Conservation (phyloP, 2,329 filamentous ascomycete genomes). For the Botrytis paeoniae region DNA sequence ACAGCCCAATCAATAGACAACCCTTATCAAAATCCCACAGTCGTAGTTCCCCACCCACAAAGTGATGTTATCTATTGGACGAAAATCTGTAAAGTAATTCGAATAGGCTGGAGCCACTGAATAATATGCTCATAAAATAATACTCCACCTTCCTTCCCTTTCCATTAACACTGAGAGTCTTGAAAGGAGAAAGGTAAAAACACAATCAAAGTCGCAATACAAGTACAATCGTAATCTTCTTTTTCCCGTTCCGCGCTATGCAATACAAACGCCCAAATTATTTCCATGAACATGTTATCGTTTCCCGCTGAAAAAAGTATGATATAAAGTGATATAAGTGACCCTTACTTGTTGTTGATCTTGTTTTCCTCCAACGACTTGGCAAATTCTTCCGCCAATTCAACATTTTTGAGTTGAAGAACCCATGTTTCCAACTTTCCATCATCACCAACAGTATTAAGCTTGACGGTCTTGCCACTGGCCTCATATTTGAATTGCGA, state of each 20-base stretch:
- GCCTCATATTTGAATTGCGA: slow-evolving; percentile 60
- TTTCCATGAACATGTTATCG: slow-evolving; percentile 6
- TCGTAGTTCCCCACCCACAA: slow-evolving; percentile 13
- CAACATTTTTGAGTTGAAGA: slow-evolving; percentile 62
- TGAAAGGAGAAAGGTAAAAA: not conserved
- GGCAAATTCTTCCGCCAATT: slow-evolving; percentile 49
- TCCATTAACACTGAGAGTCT: not conserved
- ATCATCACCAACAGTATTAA: slow-evolving; percentile 55
- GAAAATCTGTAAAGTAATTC: not conserved
- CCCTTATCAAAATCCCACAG: slow-evolving; percentile 6
- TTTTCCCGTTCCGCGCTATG: slow-evolving; percentile 12
- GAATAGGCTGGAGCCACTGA: not conserved
- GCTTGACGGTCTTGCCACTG: slow-evolving; percentile 57
- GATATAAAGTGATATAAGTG: not conserved
- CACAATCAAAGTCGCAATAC: slow-evolving; percentile 1
- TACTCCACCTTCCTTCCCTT: not conserved
- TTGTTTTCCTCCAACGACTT: slow-evolving; percentile 20
- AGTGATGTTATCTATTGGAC: slow-evolving; percentile 1
- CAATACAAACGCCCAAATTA: slow-evolving; percentile 7
- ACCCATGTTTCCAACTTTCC: slow-evolving; percentile 68
- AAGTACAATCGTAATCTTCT: slow-evolving; percentile 6
- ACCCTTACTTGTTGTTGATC: slow-evolving; percentile 5
- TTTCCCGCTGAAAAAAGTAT: slow-evolving; percentile 5
- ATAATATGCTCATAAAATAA: not conserved
- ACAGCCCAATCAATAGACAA: slow-evolving; percentile 5